Evolutionary conservation across 805 yeast species (phyloP), one percentile per base, ranked within the genome.

Genomic region (Ogataea populi-albae): DNA sequence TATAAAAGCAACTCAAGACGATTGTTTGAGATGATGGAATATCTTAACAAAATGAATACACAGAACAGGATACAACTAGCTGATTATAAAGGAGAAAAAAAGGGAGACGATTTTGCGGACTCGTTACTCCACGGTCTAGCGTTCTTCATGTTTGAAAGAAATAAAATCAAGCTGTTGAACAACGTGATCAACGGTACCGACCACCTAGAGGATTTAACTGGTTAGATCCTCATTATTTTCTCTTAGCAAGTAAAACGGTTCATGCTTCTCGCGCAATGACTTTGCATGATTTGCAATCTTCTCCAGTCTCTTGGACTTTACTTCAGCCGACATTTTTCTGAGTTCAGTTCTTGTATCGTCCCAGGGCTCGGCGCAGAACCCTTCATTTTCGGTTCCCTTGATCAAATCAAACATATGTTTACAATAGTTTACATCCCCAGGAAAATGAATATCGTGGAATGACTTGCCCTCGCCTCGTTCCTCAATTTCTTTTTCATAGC

Each of bases 51-150:
- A 4, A 16, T 37, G 4, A 52, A 52, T 25, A 14, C 12, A 2
- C 11, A n/a, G 4, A 31, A 40, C 20, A 30, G 24, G 22, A 41
- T 34, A 10, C 30, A 41, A 4, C 22, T 37, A 6, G 38, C 33
- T 17, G 46, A 41, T 16, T 23, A 34, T 6, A 52, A 49, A 34
- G 45, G 49, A 6, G 34, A 23, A 3, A 44, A 38, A 20, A 81
- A 81, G 51, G 72, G 73, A 27, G 89, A 81, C 52, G 89, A 81
- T 52, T 59, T 81, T 37, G 73, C 79, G 6, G 89, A 81, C 52
- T 67, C 81, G 1, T 59, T 81, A n/a, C 57, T 81, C 11, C 86
- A 81, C 53, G 83, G 76, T 1, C 40, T 79, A 2, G 66, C 74
- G 1, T 72, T 75, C 66, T 34, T 63, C 10, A 49, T 59, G 9